Conservation (phyloP, 2,329 filamentous ascomycete genomes). For the Claviceps pusilla region DNA sequence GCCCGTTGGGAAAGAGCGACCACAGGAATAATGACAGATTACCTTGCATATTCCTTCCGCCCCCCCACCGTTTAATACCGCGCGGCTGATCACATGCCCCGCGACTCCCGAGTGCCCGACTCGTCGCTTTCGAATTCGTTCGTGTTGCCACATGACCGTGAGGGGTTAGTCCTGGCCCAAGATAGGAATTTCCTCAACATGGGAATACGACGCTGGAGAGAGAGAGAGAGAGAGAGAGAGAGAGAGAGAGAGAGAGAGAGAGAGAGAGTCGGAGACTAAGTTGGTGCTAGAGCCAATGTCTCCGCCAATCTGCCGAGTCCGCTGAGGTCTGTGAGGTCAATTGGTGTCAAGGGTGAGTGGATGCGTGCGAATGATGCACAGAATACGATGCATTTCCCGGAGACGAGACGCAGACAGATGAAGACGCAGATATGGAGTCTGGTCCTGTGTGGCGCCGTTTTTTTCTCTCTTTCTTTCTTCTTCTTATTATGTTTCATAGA, state of each 20-base stretch:
- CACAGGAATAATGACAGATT: background rate
- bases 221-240: too few species aligned
- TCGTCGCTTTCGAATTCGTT: background rate
- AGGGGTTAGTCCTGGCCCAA: background rate
- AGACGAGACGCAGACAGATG: too few species aligned
- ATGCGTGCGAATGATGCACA: background rate
- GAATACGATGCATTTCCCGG: conserved; percentile 2
- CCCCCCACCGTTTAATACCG: background rate
- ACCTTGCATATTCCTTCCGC: background rate
- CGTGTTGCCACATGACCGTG: background rate
- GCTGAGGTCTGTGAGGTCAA: background rate
- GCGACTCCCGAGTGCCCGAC: too few species aligned
- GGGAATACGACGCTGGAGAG: background rate
- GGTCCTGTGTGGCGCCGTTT: too few species aligned
- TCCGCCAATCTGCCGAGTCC: background rate
- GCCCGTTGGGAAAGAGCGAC: background rate
- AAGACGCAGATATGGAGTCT: background rate
- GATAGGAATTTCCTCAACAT: too few species aligned
- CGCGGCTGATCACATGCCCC: background rate
- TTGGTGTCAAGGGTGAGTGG: background rate
- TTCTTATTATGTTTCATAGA: too few species aligned
- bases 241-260: too few species aligned
- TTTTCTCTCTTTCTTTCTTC: too few species aligned
- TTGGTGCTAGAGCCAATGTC: background rate
- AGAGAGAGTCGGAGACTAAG: too few species aligned